A percentile compares a stretch with the other conserved stretches of the same genome.
Conservation (phyloP, 805 yeast genomes). For the Saturnispora sanitii region DNA sequence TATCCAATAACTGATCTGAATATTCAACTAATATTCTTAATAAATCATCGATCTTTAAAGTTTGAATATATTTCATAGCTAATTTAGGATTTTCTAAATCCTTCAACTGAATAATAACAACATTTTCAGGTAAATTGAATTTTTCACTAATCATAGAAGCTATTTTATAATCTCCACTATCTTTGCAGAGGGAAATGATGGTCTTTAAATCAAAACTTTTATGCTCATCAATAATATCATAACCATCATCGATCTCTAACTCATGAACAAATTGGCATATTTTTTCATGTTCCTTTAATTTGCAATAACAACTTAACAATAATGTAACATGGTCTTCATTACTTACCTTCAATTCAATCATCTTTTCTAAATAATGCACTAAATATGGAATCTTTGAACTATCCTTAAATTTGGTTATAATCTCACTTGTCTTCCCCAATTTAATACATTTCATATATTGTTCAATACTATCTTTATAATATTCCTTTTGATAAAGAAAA, state of each 20-base stretch:
- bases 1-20: constrained; percentile 54
- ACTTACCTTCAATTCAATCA: constrained; percentile 47
- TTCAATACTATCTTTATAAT: constrained; percentile 59
- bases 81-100: constrained; percentile 52
- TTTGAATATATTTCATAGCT: constrained; percentile 56
- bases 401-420: constrained; percentile 71
- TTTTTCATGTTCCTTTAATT: constrained; percentile 51
- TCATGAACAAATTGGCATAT: constrained; percentile 45
- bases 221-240: constrained; percentile 27
- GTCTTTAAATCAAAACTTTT: constrained; percentile 56
- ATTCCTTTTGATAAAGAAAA: constrained; percentile 54
- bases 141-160: constrained; percentile 64
- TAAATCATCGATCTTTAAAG: constrained; percentile 67
- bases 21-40: constrained; percentile 46
- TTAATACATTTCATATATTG: constrained; percentile 48
- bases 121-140: constrained; percentile 61
- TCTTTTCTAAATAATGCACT: constrained; percentile 51
- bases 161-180: constrained; percentile 53
- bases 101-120: constrained; percentile 64
- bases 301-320: constrained; percentile 69
- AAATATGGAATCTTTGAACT: constrained; percentile 60
- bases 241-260: constrained; percentile 26
- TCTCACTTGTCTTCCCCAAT: constrained; percentile 56
- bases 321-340: constrained; percentile 77
- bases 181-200: constrained; percentile 61